Evolutionary conservation across 1,139 yeast species (phyloP), one percentile per base, ranked within the genome.

Genomic region (Yamadazyma sp.): DNA sequence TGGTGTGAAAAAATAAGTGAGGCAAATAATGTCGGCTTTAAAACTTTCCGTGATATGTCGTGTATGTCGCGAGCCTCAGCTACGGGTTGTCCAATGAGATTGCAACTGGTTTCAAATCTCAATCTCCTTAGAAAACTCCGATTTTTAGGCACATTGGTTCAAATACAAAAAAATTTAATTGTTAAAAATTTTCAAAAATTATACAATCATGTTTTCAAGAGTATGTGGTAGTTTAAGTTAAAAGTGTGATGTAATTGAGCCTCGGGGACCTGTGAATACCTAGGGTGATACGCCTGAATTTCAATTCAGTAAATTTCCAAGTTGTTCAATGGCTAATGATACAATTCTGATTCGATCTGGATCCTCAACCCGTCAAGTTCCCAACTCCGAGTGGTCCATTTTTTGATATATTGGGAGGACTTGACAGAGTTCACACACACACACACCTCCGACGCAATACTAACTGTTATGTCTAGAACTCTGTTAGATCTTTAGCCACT

Each of bases 401-500:
- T 16, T 20, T 20, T 20, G 8, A 28, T 15, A 28, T 11, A 27
- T 15, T n/a, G n/a, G n/a, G n/a, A n/a, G n/a, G n/a, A n/a, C n/a
- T n/a, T n/a, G n/a, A n/a, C n/a, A n/a, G n/a, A n/a, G n/a, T n/a
- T n/a, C n/a, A n/a, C n/a, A n/a, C n/a, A n/a, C n/a, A n/a, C n/a
- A n/a, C n/a, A n/a, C n/a, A n/a, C n/a, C n/a, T n/a, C n/a, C 14
- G n/a, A 24, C n/a, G 27, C 4, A 16, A 9, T 39, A 39, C 39
- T 42, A 39, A 42, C 34, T 20, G 8, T 20, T 4, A 17, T 4
- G n/a, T 35, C 37, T 42, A 67, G 72, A 50, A 59, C 41, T 53
- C 69, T 33, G 47, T 61, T 45, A 75, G 78, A 64, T 55, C 69
- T 44, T 65, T 73, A 52, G 79, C 38, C 44, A 67, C 79, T 36